A percentile compares a stretch with the other conserved stretches of the same genome.
These are phyloP conservation scores for Lachancea dasiensis DNA, from an alignment of 805 yeast genomes.

Conservation along the genomic window DNA sequence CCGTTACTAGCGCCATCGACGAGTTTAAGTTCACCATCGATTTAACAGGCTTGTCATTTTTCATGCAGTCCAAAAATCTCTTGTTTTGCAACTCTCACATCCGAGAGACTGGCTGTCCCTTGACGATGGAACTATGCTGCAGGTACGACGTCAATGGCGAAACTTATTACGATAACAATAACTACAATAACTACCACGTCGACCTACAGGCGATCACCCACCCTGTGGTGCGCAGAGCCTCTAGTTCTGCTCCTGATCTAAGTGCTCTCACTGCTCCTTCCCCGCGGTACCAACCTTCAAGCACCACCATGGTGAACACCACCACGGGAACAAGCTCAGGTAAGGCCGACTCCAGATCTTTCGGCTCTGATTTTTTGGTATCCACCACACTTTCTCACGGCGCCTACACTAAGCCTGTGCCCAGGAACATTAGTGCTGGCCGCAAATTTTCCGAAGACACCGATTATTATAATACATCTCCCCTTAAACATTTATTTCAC, in stretches of 20 bases:
- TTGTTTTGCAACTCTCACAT: slow-evolving; percentile 14
- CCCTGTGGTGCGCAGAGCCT: slow-evolving; percentile 2
- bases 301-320: background rate
- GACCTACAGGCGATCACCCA: slow-evolving; percentile 15
- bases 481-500: slow-evolving; percentile 28
- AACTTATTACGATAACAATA: slow-evolving; percentile 33
- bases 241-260: slow-evolving; percentile 2
- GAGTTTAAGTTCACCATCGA: slow-evolving; percentile 29
- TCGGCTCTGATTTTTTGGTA: slow-evolving; percentile 3
- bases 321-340: background rate
- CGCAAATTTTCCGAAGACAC: slow-evolving; percentile 31
- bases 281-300: slow-evolving; percentile 1
- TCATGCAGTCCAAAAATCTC: slow-evolving; percentile 22
- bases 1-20: slow-evolving; percentile 25
- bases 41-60: slow-evolving; percentile 25
- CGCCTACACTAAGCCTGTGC: background rate
- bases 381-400: slow-evolving; percentile 2
- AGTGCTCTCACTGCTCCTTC: background rate
- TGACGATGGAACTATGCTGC: slow-evolving; percentile 29
- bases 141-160: slow-evolving; percentile 31
- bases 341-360: background rate
- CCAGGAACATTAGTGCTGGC: slow-evolving; percentile 10
- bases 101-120: slow-evolving; percentile 13
- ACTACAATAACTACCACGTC: slow-evolving; percentile 30
- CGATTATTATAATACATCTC: slow-evolving; percentile 31